Base-by-base conservation (phyloP, 2,329 filamentous ascomycete species). In the Knufia petricola region DNA sequence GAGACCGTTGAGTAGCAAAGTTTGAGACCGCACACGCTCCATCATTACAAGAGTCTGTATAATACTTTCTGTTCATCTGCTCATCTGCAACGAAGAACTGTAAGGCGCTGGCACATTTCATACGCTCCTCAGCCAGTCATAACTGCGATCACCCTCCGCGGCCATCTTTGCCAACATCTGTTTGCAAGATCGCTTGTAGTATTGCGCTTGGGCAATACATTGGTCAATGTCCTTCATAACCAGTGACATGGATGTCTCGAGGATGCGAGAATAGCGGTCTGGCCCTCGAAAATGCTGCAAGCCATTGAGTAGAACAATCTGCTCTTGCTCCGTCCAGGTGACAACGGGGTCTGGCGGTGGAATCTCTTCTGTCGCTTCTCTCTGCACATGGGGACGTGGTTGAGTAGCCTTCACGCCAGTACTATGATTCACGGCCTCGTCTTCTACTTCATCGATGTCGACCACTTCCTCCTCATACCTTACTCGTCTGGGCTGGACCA, bases 201-300 rank as follows among this genome's bases (percentile, higher is more conserved):
- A 58, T 44, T 39, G 49, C 8, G 55, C 53, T 42, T 51, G 49
- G n/a, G 50, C 54, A 23, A 56, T 50, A 24, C 55, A 43, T 31
- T 54, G 37, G 30, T 55, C 49, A 34, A 56, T 50, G 31, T 54
- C 50, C 36, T 9, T 52, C 55, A n/a, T 57, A 3, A 59, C 49
- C 28, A 43, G 34, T 12, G 50, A 26, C 20, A 45, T 26, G 43
- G 46, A 61, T 24, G 48, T 46, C 9, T 52, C 38, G 2, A 60
- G 36, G 20, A 64, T 63, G n/a, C 48, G 50, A 40, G 52, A 21
- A 39, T 62, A 65, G 26, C 61, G 61, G 17, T 58, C 51, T 1
- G 21, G 52, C 54, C 55, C 57, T 23, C 57, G 55, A 45, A 55
- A 59, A 13, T 17, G 28, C 39, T 56, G 51, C 19, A 65, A 48